Evolutionary conservation across 352 stramenopile species (phyloP), one percentile per base, ranked within the genome.

Genomic region (Phytophthora meadii): DNA sequence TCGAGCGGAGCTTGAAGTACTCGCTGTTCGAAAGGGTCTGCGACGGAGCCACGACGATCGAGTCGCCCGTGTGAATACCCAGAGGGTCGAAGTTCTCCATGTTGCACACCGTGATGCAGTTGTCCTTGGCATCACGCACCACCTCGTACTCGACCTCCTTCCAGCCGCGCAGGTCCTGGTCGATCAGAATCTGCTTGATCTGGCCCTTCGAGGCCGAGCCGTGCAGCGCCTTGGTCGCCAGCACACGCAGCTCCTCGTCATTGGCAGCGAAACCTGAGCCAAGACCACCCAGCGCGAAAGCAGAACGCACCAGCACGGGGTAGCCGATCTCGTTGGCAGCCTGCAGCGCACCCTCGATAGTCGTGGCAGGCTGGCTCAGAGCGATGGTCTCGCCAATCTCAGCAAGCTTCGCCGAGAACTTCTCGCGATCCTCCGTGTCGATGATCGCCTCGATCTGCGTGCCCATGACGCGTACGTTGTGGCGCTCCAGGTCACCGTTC

Each of bases 71-170:
- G 90, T 99, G 97, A 51, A 99, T 97, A 30, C 86, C 97, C 41
- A 99, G 82, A 32, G 97, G 97, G 77, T 99, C 97, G 72, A 99
- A 99, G 81, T 99, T 99, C 75, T 99, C 97, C 96, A 99, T 99
- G 85, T 99, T 98, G 73, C 92, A 98, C 39, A 99, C 96, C 28
- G 97, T 99, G 54, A 99, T 85, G 79, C 97, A 99, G 78, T 99
- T 99, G 80, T 99, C 94, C 54, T 82, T 82, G 24, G 75, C 76
- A 77, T 99, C 97, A 27, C 97, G 88, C 51, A 99, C 97, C 51
- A 99, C 97, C 74, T 99, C 97, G 79, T 99, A 99, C 81, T 99
- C 97, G 14, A 99, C 85, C 84, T 99, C 97, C 77, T 99, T 99
- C 97, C 97, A 99, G 45, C 97, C 97, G 36, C 91, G 88, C 79